Evolutionary conservation across 1,284 basidiomycete genomes (phyloP), one percentile per base, ranked within the genome.

Genomic region (Cryptococcus sp.): DNA sequence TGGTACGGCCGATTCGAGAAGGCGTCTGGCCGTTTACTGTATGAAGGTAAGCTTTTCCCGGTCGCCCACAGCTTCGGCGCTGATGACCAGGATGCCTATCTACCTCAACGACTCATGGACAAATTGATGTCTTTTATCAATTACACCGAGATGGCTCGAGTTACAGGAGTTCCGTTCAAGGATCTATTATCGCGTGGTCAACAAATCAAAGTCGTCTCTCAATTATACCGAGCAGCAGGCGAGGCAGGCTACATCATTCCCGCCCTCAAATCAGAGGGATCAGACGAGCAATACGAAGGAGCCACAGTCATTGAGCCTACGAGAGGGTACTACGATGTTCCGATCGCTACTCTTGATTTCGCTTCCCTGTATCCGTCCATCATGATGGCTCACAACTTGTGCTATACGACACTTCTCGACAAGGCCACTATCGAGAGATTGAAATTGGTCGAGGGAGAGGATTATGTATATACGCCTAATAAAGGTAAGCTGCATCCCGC

Each of bases 331-430:
- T 98, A 96, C 69, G 90, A 94, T 66, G 82, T 85, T 0, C 92
- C 92, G 0, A 96, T 98, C 63, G 91, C 93, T 4, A 97, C 92
- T 0, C 82, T 98, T 40, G 92, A 98, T 81, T 98, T 98, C 76
- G 91, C 89, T 52, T 96, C 91, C 0, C 80, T 98, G 59, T 98
- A 98, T 72, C 92, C 92, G 0, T 97, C 93, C 0, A 97, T 98
- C 76, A 98, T 98, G 92, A 96, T 96, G 91, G 93, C 92, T 0
- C 93, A 98, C 71, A 98, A 97, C 68, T 77, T 98, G 1, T 97
- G 92, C 72, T 98, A 97, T 67, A 96, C 93, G 0, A 94, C 93
- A 0, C 78, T 96, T 14, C 72, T 94, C 21, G 87, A 94, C 59
- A 87, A 85, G 67, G 51, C 59, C 3, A 87, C 85, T 0, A 85